phyloP scores from a whole-genome alignment of 441 rosid genomes.

The Raphanus hybrid region DNA sequence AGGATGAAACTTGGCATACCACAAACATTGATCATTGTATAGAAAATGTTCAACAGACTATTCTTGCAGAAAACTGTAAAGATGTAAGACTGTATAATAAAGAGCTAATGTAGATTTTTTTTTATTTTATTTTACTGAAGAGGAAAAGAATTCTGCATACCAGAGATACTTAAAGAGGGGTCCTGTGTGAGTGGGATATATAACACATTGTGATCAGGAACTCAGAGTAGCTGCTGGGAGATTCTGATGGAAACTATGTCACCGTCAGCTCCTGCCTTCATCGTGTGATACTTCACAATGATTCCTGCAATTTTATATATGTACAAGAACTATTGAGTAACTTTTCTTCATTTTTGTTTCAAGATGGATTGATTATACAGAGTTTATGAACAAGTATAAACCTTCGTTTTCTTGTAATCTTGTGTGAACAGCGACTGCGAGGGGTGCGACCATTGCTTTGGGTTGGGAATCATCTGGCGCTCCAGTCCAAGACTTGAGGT shows the following conservation, averaged over 20 bases:
- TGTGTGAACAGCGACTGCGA: constrained; percentile 87
- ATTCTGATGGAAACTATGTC: constrained; percentile 87
- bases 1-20: too few relatives aligned
- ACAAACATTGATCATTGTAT: too few relatives aligned
- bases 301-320: constrained; percentile 55
- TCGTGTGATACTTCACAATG: constrained; percentile 69
- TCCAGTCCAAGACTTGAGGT: constrained; percentile 82
- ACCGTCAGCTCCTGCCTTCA: constrained; percentile 81
- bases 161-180: background rate
- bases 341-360: background rate
- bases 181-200: background rate
- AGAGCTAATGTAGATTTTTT: background rate
- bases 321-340: too few relatives aligned
- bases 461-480: constrained; percentile 75
- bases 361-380: background rate
- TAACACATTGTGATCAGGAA: constrained; percentile 26
- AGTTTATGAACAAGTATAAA: constrained; percentile 16
- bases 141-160: background rate
- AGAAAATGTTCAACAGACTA: too few relatives aligned
- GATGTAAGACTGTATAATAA: too few relatives aligned
- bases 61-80: too few relatives aligned
- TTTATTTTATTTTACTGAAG: background rate
- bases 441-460: constrained; percentile 81
- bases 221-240: constrained; percentile 88
- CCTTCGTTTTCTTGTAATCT: constrained; percentile 86